Percentiles rank a stretch among this genome's conserved stretches.
phyloP scores from a whole-genome alignment of 148 eudicot species.

The Agrostemma githago region DNA sequence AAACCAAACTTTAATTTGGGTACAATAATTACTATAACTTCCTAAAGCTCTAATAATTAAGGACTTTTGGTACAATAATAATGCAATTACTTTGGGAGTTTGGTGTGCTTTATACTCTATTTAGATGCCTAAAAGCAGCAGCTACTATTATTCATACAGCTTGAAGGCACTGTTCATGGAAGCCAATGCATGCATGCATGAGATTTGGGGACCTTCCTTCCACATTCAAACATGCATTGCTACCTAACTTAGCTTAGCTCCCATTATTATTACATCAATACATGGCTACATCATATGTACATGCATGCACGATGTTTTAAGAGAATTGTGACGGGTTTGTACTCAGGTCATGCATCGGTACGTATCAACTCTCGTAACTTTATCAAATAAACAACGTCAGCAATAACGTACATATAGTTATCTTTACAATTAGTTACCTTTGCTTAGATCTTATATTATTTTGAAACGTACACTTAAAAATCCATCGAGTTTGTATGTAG shows the following conservation, averaged over 20 bases:
- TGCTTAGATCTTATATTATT: too few relatives aligned
- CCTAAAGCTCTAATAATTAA: neutral
- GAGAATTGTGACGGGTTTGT: too few relatives aligned
- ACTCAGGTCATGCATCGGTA: too few relatives aligned
- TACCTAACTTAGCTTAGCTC: neutral
- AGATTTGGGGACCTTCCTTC: neutral
- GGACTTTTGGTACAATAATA: neutral
- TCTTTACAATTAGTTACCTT: too few relatives aligned
- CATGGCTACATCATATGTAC: neutral
- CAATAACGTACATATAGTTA: too few relatives aligned
- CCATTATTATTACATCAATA: too few relatives aligned
- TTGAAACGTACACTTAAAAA: too few relatives aligned
- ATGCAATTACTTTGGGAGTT: too few relatives aligned
- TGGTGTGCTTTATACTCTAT: neutral
- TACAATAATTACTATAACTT: neutral
- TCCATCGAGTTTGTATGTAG: too few relatives aligned
- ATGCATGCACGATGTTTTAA: neutral
- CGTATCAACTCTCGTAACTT: too few relatives aligned
- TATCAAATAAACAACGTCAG: too few relatives aligned
- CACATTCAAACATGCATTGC: neutral
- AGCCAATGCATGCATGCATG: neutral
- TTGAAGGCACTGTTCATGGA: conserved; percentile 12
- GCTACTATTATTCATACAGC: neutral
- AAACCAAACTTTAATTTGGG: neutral
- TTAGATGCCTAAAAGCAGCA: conserved; percentile 12